Conservation (phyloP, 352 stramenopile genomes). For the Bremia lactucae region DNA sequence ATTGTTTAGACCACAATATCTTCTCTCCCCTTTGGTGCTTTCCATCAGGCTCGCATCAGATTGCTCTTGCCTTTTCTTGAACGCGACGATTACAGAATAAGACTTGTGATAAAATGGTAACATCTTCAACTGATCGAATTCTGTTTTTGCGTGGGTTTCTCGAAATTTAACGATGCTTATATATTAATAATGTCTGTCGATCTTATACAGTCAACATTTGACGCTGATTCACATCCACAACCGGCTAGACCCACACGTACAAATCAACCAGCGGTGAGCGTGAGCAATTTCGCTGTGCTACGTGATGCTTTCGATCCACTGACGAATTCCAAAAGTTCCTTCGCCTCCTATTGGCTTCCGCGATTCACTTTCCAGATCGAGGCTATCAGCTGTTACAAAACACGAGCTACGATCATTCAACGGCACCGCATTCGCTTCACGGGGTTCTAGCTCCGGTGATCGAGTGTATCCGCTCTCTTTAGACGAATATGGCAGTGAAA, state of each 20-base stretch:
- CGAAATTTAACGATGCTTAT: too few species aligned
- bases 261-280: constrained; percentile 35
- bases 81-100: too few species aligned
- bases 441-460: constrained; percentile 61
- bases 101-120: too few species aligned
- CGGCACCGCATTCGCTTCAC: constrained; percentile 52
- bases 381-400: constrained; percentile 39
- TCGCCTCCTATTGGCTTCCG: constrained; percentile 63
- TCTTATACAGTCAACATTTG: too few species aligned
- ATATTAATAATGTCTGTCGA: too few species aligned
- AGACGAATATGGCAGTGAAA: constrained; percentile 49
- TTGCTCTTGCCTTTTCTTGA: too few species aligned
- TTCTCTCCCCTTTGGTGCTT: too few species aligned
- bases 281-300: constrained; percentile 67
- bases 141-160: too few species aligned
- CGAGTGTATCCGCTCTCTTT: constrained; percentile 71
- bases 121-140: too few species aligned
- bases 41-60: too few species aligned
- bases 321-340: constrained; percentile 65
- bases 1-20: too few species aligned
- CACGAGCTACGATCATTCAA: constrained; percentile 45
- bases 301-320: constrained; percentile 79
- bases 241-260: constrained; percentile 66
- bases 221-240: too few species aligned
- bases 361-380: constrained; percentile 74